Base-by-base conservation (phyloP, 305 asterid species). In the Fraxinus dipetala region DNA sequence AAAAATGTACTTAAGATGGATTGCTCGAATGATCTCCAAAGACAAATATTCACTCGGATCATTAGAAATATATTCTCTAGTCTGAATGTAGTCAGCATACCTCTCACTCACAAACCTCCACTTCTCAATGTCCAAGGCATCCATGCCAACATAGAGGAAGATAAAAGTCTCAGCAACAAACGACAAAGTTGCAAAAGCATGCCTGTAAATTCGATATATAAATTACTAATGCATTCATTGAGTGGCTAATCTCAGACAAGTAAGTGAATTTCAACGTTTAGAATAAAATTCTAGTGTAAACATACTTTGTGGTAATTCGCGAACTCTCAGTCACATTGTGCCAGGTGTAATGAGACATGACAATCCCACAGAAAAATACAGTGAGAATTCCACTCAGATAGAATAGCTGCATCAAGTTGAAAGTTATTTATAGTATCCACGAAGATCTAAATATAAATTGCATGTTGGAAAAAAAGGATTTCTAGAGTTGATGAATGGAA, bases 261-360 rank as follows among this genome's bases (percentile, higher is more conserved):
- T 67, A 67, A 28, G 13, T 67, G 20, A 26, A 67, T 67, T 67
- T 26, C 35, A 30, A 28, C 11, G 83, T 72, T 10, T n/a, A 20
- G 7, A 24, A 11, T 65, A 73, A 18, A 61, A 5, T 48, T 11
- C 1, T 32, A 69, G 34, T 75, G 18, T 26, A 32, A 34, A 26
- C 75, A 61, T 85, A 85, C 90, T 85, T 87, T 38, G 90, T 84
- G 69, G 90, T 87, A 67, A 82, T 76, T 80, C 90, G 81, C 77
- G 90, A 87, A 74, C 86, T 85, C 83, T 73, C 85, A 13, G 90
- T 87, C 48, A 88, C 89, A 84, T 88, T 88, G 78, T 85, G 87
- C 90, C 90, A 88, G n/a, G 89, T 82, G 84, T 87, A 88, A 36
- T 85, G 90, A 18, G 89, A 88, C 90, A 87, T 87, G 6, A 86